Conservation (phyloP, 805 yeast species). For the Nakazawaea peltata region DNA sequence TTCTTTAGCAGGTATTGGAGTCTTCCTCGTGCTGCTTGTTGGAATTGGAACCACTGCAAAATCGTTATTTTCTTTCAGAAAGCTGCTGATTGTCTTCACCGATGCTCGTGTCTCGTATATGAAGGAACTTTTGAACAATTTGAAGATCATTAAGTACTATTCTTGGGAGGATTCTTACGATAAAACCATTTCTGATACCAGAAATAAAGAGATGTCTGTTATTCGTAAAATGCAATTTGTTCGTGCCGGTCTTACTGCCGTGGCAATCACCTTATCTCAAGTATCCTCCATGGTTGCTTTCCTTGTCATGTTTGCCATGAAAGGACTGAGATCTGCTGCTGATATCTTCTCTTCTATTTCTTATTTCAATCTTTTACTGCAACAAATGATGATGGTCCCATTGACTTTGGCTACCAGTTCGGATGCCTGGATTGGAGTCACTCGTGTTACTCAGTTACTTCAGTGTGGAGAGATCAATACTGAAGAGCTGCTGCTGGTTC, state of each 20-base stretch:
- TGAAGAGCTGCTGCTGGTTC: conserved; percentile 22
- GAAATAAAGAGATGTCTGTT: conserved; percentile 53
- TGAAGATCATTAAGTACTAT: conserved; percentile 79
- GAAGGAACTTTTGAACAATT: conserved; percentile 69
- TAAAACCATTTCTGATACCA: conserved; percentile 40
- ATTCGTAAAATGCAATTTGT: conserved; percentile 57
- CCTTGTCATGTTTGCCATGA: conserved; percentile 23
- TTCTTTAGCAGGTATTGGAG: conserved; percentile 62
- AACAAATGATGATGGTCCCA: conserved; percentile 63
- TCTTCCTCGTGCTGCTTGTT: conserved; percentile 42
- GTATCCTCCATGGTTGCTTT: conserved; percentile 62
- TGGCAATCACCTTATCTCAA: conserved; percentile 60
- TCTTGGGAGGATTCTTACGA: conserved; percentile 87
- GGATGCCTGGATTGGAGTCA: conserved; percentile 56
- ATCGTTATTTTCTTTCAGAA: conserved; percentile 46
- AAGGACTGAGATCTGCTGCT: conserved; percentile 40
- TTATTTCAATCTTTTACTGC: conserved; percentile 52
- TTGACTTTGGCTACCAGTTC: conserved; percentile 59
- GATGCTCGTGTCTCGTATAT: conserved; percentile 71
- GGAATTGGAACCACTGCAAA: conserved; percentile 39
- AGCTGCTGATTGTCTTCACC: conserved; percentile 52
- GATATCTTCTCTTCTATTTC: conserved; percentile 64
- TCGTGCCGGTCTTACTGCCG: conserved; percentile 55
- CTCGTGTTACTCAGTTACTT: conserved; percentile 47
- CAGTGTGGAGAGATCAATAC: conserved; percentile 35